These are phyloP conservation scores for Trametes sp. DNA, from an alignment of 1,284 basidiomycete species.

Conservation along the genomic window DNA sequence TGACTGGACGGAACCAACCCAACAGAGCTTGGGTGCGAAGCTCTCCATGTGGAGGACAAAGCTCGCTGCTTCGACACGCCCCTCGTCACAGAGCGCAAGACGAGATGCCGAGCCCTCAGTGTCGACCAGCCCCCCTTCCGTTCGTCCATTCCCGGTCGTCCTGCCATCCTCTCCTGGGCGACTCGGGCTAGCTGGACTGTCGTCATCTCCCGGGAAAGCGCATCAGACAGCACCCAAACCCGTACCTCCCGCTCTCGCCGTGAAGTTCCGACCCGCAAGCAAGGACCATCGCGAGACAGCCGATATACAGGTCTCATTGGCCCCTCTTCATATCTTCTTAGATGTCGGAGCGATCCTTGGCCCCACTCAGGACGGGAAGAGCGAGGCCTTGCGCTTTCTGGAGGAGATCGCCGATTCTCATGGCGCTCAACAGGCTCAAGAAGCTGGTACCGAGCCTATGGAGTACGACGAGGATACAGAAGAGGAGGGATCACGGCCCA, in stretches of 20 bases:
- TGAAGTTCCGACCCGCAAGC: slow-evolving; percentile 29
- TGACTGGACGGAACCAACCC: slow-evolving; percentile 66
- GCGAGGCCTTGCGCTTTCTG: slow-evolving; percentile 48
- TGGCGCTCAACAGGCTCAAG: slow-evolving; percentile 17
- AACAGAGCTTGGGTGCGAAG: slow-evolving; percentile 54
- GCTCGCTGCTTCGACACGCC: slow-evolving; percentile 22
- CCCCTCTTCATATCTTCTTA: slow-evolving; percentile 76
- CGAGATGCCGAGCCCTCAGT: slow-evolving; percentile 2
- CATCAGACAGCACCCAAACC: slow-evolving; percentile 9
- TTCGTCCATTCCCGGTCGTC: slow-evolving; percentile 18
- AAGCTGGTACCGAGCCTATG: slow-evolving; percentile 24
- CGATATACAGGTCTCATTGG: slow-evolving; percentile 51
- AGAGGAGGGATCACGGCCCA: slow-evolving; percentile 47
- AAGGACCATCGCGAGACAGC: not conserved
- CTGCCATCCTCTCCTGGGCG: slow-evolving; percentile 31
- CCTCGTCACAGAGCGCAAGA: slow-evolving; percentile 5
- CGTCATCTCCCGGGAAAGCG: slow-evolving; percentile 24
- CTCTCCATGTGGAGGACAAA: slow-evolving; percentile 68
- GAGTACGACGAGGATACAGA: slow-evolving; percentile 35
- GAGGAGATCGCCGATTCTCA: slow-evolving; percentile 40
- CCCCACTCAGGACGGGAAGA: slow-evolving; percentile 44
- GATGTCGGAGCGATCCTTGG: slow-evolving; percentile 65
- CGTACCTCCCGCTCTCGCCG: slow-evolving; percentile 30
- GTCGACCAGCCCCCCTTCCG: slow-evolving; percentile 15
- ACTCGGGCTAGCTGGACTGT: slow-evolving; percentile 27